Percentiles rank a stretch among this genome's conserved stretches.
Evolutionary conservation across 208 protist species (phyloP).

Genomic region (Leptomonas pyrrhocoris): DNA sequence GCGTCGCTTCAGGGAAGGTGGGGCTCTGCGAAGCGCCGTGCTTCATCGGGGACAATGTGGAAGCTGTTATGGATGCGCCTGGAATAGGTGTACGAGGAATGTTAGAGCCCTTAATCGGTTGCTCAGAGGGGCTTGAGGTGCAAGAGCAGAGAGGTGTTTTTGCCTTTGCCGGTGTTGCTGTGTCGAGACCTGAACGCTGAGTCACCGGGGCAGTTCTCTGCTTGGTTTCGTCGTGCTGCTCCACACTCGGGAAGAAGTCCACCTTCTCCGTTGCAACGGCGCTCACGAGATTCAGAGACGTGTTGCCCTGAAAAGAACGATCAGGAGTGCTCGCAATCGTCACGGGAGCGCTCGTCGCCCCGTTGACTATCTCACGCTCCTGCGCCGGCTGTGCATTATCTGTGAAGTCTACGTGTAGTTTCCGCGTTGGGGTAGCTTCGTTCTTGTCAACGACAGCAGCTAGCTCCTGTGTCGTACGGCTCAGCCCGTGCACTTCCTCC

Average conservation of each 20-base stretch:
- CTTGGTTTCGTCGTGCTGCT: no score
- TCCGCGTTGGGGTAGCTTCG: neutral
- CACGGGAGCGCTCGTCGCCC: neutral
- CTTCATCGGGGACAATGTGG: neutral
- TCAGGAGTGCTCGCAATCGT: neutral
- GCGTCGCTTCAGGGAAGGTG: neutral
- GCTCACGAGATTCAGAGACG: no score
- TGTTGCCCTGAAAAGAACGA: no score
- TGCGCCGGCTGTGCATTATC: neutral
- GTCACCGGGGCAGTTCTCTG: no score
- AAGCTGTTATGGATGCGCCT: neutral
- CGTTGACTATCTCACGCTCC: neutral
- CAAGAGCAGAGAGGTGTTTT: neutral
- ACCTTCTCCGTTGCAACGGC: no score
- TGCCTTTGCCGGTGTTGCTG: neutral
- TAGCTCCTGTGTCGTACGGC: neutral
- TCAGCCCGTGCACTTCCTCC: slow-evolving; percentile 1
- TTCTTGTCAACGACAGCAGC: neutral
- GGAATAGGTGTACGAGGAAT: neutral
- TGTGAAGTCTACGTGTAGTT: neutral
- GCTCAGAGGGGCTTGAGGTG: neutral
- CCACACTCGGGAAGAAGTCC: no score
- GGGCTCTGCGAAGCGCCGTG: neutral
- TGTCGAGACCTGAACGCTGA: neutral
- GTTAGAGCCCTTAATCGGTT: neutral